Evolutionary conservation across 106 monocot species (phyloP), one percentile per base, ranked within the genome.

Genomic region (Posidonia australis): DNA sequence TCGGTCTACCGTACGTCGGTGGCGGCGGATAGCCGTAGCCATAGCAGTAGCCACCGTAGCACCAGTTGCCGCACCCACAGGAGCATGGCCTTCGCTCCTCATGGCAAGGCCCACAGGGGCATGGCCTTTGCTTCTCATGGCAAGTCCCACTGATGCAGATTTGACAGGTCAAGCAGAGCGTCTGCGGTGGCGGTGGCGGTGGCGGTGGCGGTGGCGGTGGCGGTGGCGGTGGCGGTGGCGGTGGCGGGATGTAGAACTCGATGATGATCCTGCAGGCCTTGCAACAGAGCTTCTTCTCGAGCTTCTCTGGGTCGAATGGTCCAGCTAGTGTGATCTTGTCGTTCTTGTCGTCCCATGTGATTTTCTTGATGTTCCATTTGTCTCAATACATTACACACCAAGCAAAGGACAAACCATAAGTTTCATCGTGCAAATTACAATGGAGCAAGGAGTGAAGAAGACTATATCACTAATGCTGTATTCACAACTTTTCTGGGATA

Each of bases 191-290:
- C 5, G 71, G 49, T 1, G 19, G 20, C 1, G 71, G 62, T 29
- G 23, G 42, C 10, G 71, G 48, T 27, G 58, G 63, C 10, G 28
- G 16, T 0, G 60, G 30, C 0, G 65, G 65, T 1, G 0, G 9
- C 24, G 24, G 24, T 29, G 44, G 26, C 14, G 17, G 21, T 17
- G 65, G 65, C 10, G 16, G 0, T 10, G 26, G 11, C 0, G 65
- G 17, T 11, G 46, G 23, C 13, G 65, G 65, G 22, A 55, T 41
- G 32, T 23, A 31, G 52, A 63, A 25, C 16, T 72, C 54, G 24
- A 46, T 63, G 64, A 72, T 72, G 64, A 45, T 21, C 72, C 21
- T 64, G 54, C 72, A 43, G 44, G 72, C 64, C 54, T 63, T 62
- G 23, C 62, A 53, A 47, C 62, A 52, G 23, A 62, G 52, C 53